phyloP scores from a whole-genome alignment of 768 basidiomycete species.

The Suillus discolor region DNA sequence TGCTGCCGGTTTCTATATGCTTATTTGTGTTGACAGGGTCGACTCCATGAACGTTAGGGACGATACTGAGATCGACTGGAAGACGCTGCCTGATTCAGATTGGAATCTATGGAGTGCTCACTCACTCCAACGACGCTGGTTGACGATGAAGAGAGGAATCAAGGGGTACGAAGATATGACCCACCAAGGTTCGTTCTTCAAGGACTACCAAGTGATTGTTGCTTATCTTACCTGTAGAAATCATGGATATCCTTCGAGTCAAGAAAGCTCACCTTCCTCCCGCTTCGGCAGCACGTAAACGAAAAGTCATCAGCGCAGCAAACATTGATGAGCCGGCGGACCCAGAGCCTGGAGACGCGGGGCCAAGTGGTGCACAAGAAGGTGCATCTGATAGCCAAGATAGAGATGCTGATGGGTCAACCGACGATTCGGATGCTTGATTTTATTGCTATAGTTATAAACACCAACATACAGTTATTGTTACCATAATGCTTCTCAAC shows the following conservation, averaged over 20 bases:
- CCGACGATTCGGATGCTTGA: constrained; percentile 21
- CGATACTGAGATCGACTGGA: constrained; percentile 88
- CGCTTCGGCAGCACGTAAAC: constrained; percentile 39
- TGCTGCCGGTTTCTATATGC: constrained; percentile 5
- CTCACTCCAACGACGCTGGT: constrained; percentile 76
- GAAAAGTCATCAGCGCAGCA: constrained; percentile 56
- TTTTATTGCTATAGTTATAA: constrained; percentile 3
- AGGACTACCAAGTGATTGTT: background rate
- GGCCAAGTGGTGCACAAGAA: constrained; percentile 34
- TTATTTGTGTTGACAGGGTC: constrained; percentile 46
- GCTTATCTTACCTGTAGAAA: constrained; percentile 47
- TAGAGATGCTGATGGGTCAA: constrained; percentile 18
- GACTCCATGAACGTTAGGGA: constrained; percentile 74
- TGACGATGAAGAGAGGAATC: constrained; percentile 75
- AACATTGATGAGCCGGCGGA: constrained; percentile 41
- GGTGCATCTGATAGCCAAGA: constrained; percentile 19
- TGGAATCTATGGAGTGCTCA: constrained; percentile 90
- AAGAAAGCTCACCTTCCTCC: constrained; percentile 68
- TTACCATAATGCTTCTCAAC: constrained; percentile 4
- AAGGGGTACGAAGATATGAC: constrained; percentile 83
- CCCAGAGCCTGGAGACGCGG: constrained; percentile 24
- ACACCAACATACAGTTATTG: background rate
- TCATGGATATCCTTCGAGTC: constrained; percentile 76
- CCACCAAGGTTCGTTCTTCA: constrained; percentile 58
- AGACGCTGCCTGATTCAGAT: constrained; percentile 65